Base-by-base conservation (phyloP, 768 basidiomycete species). In the Auriscalpium microsporum region DNA sequence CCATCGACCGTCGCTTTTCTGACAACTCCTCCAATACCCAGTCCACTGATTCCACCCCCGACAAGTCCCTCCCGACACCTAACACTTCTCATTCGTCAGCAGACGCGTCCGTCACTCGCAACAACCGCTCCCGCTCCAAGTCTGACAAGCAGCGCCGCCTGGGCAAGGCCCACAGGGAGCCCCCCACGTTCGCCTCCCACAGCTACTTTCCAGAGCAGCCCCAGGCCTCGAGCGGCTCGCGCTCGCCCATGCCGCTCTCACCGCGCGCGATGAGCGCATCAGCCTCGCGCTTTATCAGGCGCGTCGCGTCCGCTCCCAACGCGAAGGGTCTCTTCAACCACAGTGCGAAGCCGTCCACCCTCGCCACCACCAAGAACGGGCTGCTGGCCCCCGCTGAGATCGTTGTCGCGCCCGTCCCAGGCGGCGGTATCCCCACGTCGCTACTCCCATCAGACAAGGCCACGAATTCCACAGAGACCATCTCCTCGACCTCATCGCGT, bases 241-340 rank as follows among this genome's bases (percentile, higher is more conserved):
- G 78, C 38, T 64, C 75, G 17, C 16, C n/a, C 2, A 78, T 74
- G 17, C 80, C 84, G 10, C 72, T 88, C 42, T 84, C 82, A 8
- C 84, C 87, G 34, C 83, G 79, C 64, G 76, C 79, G 19, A 80
- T 90, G 71, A 76, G 83, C 50, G 83, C 84, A 14, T 82, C 84
- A 0, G 88, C 91, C 9, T 81, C 89, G 48, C 86, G 94, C 37
- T 94, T 97, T 73, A 84, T 98, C 34, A 86, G 95, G 52, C 85
- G 95, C 49, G 95, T 98, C 48, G 93, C 94, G 4, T 96, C 93
- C 9, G 94, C 96, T 2, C 95, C 95, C 3, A 99, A 97, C 66
- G 87, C 94, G 36, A 98, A 97, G 68, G 88, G 86, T 33, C 76
- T 99, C 34, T 93, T 98, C 68, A 74, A 76, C 40, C 72, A 82